Evolutionary conservation across 2,329 filamentous ascomycete genomes (phyloP), one percentile per base, ranked within the genome.

Genomic region (Kalmusia sp.): DNA sequence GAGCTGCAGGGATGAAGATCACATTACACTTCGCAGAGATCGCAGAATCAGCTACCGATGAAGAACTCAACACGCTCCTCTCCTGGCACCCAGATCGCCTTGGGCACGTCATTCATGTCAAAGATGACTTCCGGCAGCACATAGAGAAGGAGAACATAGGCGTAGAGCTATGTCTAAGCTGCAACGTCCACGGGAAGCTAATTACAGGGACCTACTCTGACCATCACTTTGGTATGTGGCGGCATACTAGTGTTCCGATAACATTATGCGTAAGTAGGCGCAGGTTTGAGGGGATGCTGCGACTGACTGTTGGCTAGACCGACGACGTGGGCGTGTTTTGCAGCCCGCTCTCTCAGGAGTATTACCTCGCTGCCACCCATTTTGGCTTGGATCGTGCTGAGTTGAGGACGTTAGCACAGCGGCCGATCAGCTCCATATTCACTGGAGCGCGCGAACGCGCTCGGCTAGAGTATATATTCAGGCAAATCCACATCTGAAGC

Each of bases 311-410:
- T n/a, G 22, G 35, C 4, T 55, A 92, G 89, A 95, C 91, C 1
- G 91, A 95, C 68, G 90, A 95, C 64, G 88, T 93, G 8, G 91
- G 90, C 2, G 85, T 95, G 19, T 95, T 95, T 64, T 87, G 87
- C 44, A 93, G 89, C 65, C 80, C 84, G 0, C 74, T 93, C 3
- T 92, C 89, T 0, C 87, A 92, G 61, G 91, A 96, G 70, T 93
- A 93, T 71, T 76, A 80, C 6, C 82, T 95, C 2, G 88, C 89
- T 3, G 86, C 88, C 1, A 73, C 87, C 59, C 86, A 93, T 67
- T 95, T 95, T 64, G 69, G 74, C 0, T 78, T 95, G 12, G 67
- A 61, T 24, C 70, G 75, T 12, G 51, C 61, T 1, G 77, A 83
- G 19, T 61, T 87, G 6, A 78, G 85, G 50, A 69, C 70, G 0